Evolutionary conservation across 139 green algal species (phyloP), one percentile per base, ranked within the genome.

Genomic region (Coelastrella sp.): DNA sequence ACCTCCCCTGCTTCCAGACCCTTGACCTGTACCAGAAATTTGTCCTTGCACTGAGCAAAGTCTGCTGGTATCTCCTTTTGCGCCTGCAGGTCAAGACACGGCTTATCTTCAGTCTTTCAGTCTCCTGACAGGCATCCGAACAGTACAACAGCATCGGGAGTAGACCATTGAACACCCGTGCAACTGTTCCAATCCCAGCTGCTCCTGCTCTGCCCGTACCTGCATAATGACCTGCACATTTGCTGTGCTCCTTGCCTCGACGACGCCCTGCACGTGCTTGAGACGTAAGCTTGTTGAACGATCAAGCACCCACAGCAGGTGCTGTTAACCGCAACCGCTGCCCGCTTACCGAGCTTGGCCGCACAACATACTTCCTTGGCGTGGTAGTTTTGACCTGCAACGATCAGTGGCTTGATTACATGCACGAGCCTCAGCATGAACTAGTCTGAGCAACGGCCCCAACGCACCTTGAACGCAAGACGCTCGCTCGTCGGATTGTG

Each of bases 351-450:
- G 89, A 93, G 94, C 92, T 94, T 14, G 94, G 94, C 4, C 94
- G 92, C 13, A 96, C 94, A 4, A 96, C 94, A 93, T 96, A 96
- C 83, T 95, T 95, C 89, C 93, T 95, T 65, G 92, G 92, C 13
- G 92, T 92, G 22, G 92, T 95, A 10, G 92, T 95, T 73, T 96
- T 96, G 89, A 96, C 94, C 88, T 91, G 88, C 65, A 77, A 32
- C 7, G 19, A 58, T 68, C 61, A 83, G 7, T 13, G n/a, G 20
- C 5, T 54, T 71, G 5, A 85, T 78, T 8, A 68, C 22, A 68
- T n/a, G 32, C n/a, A 4, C 6, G 14, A 7, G 13, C 32, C 5
- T 11, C 78, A 19, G 64, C 82, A 87, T 57, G 59, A 4, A 5
- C n/a, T 32, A 13, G 22, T 65, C 22, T 23, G 8, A 64, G 16